A percentile compares a stretch with the other conserved stretches of the same genome.
Evolutionary conservation across 768 basidiomycete genomes (phyloP).

Genomic region (Pleurotus djamor): DNA sequence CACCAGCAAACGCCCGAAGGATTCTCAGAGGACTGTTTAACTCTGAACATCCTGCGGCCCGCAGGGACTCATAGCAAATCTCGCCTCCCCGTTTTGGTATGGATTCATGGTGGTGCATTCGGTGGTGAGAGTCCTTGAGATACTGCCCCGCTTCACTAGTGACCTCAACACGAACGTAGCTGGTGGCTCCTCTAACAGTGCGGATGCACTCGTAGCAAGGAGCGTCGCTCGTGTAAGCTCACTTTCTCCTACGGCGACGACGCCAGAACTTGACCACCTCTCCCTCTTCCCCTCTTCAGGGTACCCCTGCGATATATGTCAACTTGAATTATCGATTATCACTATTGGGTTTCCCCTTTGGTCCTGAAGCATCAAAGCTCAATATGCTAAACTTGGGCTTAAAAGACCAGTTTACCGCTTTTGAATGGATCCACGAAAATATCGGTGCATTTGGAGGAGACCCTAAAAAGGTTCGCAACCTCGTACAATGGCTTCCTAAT

Average conservation of each 20-base stretch:
- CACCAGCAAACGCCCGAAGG: not conserved
- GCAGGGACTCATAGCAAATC: conserved; percentile 10
- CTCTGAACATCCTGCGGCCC: conserved; percentile 40
- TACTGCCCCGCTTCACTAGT: too few species aligned
- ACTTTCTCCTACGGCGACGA: not conserved
- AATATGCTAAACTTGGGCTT: conserved; percentile 37
- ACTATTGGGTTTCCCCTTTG: conserved; percentile 41
- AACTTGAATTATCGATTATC: conserved; percentile 40
- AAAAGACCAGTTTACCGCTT: conserved; percentile 34
- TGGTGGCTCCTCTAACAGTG: too few species aligned
- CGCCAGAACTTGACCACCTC: not conserved
- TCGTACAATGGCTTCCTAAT: not conserved
- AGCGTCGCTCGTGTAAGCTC: conserved; percentile 17
- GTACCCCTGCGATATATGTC: conserved; percentile 42
- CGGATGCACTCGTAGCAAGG: too few species aligned
- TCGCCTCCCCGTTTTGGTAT: conserved; percentile 37
- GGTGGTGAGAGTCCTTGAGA: too few species aligned
- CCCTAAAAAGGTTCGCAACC: conserved; percentile 29
- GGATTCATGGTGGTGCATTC: conserved; percentile 15
- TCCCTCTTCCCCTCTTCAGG: too few species aligned
- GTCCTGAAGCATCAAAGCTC: conserved; percentile 28
- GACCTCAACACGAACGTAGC: too few species aligned
- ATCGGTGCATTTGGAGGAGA: conserved; percentile 59
- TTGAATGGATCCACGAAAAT: conserved; percentile 51
- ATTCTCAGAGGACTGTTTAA: conserved; percentile 45